These are phyloP conservation scores for Fusarium burgessii DNA, from an alignment of 2,329 filamentous ascomycete genomes.

Conservation along the genomic window DNA sequence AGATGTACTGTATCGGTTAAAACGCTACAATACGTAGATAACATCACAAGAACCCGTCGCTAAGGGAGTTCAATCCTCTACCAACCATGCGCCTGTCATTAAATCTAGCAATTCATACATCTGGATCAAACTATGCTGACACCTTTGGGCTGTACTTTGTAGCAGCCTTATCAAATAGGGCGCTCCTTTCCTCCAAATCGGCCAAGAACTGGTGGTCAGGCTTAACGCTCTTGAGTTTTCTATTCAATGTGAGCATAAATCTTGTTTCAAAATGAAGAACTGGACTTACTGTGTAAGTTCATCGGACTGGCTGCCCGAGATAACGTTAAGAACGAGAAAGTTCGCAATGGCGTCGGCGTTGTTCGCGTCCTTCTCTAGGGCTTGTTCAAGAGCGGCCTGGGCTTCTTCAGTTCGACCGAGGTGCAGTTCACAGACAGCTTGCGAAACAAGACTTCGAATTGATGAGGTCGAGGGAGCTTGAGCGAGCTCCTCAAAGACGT, in stretches of 20 bases:
- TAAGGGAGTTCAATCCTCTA: slow-evolving; percentile 40
- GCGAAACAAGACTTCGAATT: slow-evolving; percentile 80
- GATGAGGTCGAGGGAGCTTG: slow-evolving; percentile 86
- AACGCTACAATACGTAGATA: slow-evolving; percentile 20
- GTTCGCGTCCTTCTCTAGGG: slow-evolving; percentile 77
- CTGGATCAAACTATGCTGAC: slow-evolving; percentile 56
- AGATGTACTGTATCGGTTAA: background rate
- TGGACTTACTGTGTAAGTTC: slow-evolving; percentile 72
- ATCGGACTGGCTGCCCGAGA: slow-evolving; percentile 77
- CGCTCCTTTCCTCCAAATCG: slow-evolving; percentile 86
- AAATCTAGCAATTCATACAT: slow-evolving; percentile 45
- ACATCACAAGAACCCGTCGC: slow-evolving; percentile 39
- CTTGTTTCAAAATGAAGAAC: background rate
- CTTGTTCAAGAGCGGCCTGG: slow-evolving; percentile 85
- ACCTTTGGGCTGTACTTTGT: slow-evolving; percentile 90
- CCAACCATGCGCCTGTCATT: slow-evolving; percentile 49
- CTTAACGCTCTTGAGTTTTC: slow-evolving; percentile 68
- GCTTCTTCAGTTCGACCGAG: slow-evolving; percentile 90
- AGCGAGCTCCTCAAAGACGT: slow-evolving; percentile 96
- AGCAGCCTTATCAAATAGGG: slow-evolving; percentile 87
- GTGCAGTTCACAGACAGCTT: slow-evolving; percentile 92
- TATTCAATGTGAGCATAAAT: slow-evolving; percentile 51
- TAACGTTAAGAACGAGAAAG: slow-evolving; percentile 79
- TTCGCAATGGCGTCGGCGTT: slow-evolving; percentile 85
- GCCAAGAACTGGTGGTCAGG: slow-evolving; percentile 77